These are phyloP conservation scores for Thozetella sp. DNA, from an alignment of 495 filamentous ascomycete genomes.

Conservation along the genomic window DNA sequence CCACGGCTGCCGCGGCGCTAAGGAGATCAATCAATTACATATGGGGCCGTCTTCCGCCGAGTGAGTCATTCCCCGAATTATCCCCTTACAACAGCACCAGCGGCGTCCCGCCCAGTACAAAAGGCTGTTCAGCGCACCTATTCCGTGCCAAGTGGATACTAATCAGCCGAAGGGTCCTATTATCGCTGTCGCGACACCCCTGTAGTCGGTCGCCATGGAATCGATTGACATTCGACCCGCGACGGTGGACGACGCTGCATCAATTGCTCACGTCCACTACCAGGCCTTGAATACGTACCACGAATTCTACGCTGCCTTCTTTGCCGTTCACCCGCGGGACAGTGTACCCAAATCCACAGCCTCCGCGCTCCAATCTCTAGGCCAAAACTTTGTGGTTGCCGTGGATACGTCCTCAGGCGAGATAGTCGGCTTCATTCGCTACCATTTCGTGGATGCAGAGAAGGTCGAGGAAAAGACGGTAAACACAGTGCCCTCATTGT, in stretches of 20 bases:
- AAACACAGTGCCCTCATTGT: background rate
- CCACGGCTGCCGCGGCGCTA: too few relatives aligned
- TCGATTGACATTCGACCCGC: background rate
- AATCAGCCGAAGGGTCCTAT: too few relatives aligned
- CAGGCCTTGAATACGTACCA: background rate
- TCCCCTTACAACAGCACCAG: too few relatives aligned
- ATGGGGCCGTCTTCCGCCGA: too few relatives aligned
- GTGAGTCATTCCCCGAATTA: too few relatives aligned
- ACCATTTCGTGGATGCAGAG: background rate
- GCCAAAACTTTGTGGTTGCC: background rate
- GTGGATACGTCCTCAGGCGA: background rate
- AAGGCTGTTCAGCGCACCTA: too few relatives aligned
- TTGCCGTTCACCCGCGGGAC: background rate
- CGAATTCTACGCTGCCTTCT: background rate
- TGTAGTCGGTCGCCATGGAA: background rate
- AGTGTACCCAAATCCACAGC: background rate
- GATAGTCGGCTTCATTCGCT: background rate
- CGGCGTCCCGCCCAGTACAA: too few relatives aligned
- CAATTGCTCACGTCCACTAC: background rate
- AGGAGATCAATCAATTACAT: too few relatives aligned
- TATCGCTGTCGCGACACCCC: too few relatives aligned
- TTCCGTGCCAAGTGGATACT: too few relatives aligned
- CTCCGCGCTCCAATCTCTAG: background rate
- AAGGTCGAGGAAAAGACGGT: background rate
- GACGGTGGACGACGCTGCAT: background rate